Conservation (phyloP, 2,329 filamentous ascomycete genomes). For the Colletotrichum cuscutae region DNA sequence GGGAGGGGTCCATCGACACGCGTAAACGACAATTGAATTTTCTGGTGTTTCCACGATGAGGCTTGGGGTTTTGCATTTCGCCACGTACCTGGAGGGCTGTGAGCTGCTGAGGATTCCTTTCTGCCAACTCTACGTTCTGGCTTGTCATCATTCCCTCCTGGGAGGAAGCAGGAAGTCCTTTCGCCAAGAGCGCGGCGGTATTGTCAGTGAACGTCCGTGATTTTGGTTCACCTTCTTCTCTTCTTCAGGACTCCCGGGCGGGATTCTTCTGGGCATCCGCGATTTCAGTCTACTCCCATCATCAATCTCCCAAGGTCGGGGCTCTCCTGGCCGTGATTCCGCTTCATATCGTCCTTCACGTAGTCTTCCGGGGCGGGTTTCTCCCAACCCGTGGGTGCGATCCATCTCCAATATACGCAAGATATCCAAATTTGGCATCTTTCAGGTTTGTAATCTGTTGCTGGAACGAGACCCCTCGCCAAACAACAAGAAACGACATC, state of each 20-base stretch:
- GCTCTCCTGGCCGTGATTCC: background rate
- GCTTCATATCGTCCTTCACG: background rate
- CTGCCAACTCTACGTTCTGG: background rate
- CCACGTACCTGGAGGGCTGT: background rate
- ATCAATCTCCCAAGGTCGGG: background rate
- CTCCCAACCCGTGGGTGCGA: background rate
- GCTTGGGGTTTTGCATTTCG: background rate
- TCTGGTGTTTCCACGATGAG: background rate
- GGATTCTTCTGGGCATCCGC: background rate
- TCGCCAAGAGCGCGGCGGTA: background rate
- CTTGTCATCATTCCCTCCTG: background rate
- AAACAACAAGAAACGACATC: too few species aligned
- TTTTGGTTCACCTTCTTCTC: background rate
- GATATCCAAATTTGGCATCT: background rate
- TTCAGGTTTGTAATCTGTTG: background rate
- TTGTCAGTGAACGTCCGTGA: background rate
- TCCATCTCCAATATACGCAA: background rate
- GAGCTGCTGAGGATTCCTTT: background rate
- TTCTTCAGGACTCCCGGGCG: background rate
- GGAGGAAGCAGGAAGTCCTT: background rate
- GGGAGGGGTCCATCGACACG: background rate
- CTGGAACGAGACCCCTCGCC: too few species aligned
- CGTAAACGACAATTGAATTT: constrained; percentile 8
- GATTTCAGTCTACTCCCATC: background rate
- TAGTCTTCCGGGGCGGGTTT: background rate